These are phyloP conservation scores for Margaritispora aquatica DNA, from an alignment of 495 filamentous ascomycete species.

Conservation along the genomic window DNA sequence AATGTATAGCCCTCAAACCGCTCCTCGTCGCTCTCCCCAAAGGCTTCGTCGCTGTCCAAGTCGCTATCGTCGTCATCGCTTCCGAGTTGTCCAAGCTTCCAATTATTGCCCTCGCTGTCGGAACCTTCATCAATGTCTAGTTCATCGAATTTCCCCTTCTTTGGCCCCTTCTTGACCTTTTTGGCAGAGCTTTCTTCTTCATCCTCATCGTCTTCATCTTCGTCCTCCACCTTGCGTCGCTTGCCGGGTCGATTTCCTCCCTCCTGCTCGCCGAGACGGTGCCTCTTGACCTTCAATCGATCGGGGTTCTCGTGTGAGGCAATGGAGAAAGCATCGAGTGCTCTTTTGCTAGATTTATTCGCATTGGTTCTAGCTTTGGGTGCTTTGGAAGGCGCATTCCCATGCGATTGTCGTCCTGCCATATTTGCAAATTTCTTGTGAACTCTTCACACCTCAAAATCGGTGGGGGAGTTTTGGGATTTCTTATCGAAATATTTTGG, in stretches of 20 bases:
- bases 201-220: slow-evolving; percentile 42
- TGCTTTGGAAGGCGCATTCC: slow-evolving; percentile 35
- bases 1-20: slow-evolving; percentile 72
- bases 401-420: slow-evolving; percentile 65
- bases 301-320: slow-evolving; percentile 57
- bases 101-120: slow-evolving; percentile 84
- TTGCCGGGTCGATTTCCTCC: slow-evolving; percentile 27
- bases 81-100: slow-evolving; percentile 71
- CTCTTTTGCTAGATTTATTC: slow-evolving; percentile 39
- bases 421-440: slow-evolving; percentile 35
- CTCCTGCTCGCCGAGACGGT: slow-evolving; percentile 54
- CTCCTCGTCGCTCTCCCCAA: slow-evolving; percentile 85
- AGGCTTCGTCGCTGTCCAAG: slow-evolving; percentile 87
- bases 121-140: slow-evolving; percentile 53
- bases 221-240: slow-evolving; percentile 22
- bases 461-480: slow-evolving; percentile 5
- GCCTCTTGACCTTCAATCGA: slow-evolving; percentile 42
- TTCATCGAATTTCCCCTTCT: slow-evolving; percentile 41
- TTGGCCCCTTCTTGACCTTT: slow-evolving; percentile 35
- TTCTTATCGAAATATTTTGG: slow-evolving; percentile 7
- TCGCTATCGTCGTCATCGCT: slow-evolving; percentile 79
- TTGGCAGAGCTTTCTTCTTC: slow-evolving; percentile 44
- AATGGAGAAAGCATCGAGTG: slow-evolving; percentile 78
- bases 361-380: slow-evolving; percentile 33
- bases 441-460: background rate